phyloP scores from a whole-genome alignment of 805 yeast genomes.

The Wickerhamiella dianesei region DNA sequence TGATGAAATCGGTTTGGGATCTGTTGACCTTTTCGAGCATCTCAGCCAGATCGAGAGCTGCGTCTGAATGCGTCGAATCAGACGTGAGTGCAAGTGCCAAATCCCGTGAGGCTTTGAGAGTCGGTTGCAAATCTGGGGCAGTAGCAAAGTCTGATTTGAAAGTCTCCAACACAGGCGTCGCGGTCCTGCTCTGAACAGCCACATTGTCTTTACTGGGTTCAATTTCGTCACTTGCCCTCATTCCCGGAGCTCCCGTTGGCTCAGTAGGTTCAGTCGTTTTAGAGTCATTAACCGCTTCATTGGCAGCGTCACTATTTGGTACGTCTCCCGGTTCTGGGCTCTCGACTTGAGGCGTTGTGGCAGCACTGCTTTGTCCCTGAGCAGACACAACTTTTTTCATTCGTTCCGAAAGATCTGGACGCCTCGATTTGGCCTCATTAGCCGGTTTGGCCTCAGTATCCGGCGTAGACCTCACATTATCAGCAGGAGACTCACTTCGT shows the following conservation, averaged over 20 bases:
- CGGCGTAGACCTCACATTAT: background rate
- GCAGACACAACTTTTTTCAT: slow-evolving; percentile 44
- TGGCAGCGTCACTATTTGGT: no score
- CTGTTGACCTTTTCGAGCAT: slow-evolving; percentile 4
- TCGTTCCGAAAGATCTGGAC: slow-evolving; percentile 72
- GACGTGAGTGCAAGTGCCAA: slow-evolving; percentile 8
- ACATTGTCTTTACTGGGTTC: background rate
- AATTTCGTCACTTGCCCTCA: no score
- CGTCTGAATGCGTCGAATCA: slow-evolving; percentile 4
- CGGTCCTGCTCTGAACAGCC: background rate
- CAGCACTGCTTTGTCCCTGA: no score
- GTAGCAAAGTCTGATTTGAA: slow-evolving; percentile 45
- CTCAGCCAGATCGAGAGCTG: slow-evolving; percentile 10
- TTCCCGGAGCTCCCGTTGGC: no score
- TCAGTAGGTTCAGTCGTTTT: no score
- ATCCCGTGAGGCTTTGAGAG: slow-evolving; percentile 6
- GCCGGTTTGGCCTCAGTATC: background rate
- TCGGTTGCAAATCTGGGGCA: slow-evolving; percentile 27
- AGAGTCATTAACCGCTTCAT: no score
- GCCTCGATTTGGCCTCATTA: slow-evolving; percentile 8
- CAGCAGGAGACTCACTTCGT: background rate
- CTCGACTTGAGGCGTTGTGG: no score
- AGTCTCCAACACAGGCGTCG: slow-evolving; percentile 7
- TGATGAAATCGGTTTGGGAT: slow-evolving; percentile 3
- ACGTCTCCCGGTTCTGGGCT: no score